phyloP scores from a whole-genome alignment of 371 early-diverging fungal genomes.

The Actinomucor elegans region DNA sequence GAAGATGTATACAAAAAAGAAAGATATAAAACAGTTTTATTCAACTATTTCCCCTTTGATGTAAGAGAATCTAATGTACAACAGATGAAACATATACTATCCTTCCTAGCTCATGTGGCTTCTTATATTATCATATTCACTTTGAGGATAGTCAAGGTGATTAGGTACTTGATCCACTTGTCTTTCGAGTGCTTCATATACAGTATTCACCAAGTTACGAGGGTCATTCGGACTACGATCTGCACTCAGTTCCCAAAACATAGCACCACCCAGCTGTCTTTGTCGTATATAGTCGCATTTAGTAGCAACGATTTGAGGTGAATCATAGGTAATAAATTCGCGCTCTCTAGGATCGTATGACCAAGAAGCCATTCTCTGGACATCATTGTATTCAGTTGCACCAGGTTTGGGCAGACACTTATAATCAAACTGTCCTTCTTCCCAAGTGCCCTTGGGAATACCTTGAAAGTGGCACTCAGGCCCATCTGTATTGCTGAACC shows the following conservation, averaged over 20 bases:
- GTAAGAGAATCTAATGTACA: not conserved
- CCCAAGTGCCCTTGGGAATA: slow-evolving; percentile 77
- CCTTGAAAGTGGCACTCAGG: slow-evolving; percentile 61
- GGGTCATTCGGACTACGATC: slow-evolving; percentile 49
- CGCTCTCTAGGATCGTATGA: slow-evolving; percentile 65
- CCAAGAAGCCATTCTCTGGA: slow-evolving; percentile 67
- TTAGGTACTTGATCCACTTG: slow-evolving; percentile 41
- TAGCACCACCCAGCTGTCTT: slow-evolving; percentile 73
- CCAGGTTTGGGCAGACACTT: slow-evolving; percentile 66
- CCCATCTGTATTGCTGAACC: slow-evolving; percentile 78
- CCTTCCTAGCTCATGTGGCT: slow-evolving; percentile 14
- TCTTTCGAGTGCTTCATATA: slow-evolving; percentile 36
- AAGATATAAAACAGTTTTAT: no score
- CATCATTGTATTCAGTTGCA: slow-evolving; percentile 70
- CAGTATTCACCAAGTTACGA: slow-evolving; percentile 48
- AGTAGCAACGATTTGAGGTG: slow-evolving; percentile 59
- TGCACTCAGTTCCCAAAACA: slow-evolving; percentile 83
- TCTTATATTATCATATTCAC: slow-evolving; percentile 52
- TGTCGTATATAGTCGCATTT: slow-evolving; percentile 76
- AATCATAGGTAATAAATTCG: slow-evolving; percentile 84
- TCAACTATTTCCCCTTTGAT: not conserved
- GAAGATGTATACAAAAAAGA: not conserved
- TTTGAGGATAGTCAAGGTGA: slow-evolving; percentile 48
- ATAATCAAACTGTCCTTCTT: slow-evolving; percentile 81
- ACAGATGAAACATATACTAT: not conserved